Conservation (phyloP, 108 stramenopile genomes). For the Fistulifera solaris region DNA sequence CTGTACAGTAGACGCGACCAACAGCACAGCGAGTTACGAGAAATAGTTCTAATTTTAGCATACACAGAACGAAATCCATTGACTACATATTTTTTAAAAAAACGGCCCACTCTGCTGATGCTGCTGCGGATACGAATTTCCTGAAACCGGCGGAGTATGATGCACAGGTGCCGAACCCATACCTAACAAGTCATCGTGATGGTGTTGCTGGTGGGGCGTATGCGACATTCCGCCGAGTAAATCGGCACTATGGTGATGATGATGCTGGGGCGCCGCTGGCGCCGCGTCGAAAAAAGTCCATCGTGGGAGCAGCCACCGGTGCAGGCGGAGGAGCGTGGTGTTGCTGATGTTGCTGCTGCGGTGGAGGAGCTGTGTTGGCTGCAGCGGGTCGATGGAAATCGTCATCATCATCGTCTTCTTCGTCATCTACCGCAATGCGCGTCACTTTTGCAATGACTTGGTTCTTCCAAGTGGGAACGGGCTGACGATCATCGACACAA, state of each 20-base stretch:
- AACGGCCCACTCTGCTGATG: not conserved
- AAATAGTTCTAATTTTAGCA: too few species aligned
- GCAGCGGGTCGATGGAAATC: constrained; percentile 26
- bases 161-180: constrained; percentile 47
- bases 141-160: constrained; percentile 3
- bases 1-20: too few species aligned
- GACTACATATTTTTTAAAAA: too few species aligned
- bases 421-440: constrained; percentile 54
- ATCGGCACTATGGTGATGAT: not conserved
- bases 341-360: constrained; percentile 2
- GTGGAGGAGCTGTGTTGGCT: constrained; percentile 5
- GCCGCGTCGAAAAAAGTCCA: constrained; percentile 49
- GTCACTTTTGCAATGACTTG: constrained; percentile 74
- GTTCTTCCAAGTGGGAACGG: constrained; percentile 66
- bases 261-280: not conserved
- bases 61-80: too few species aligned
- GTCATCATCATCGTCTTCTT: constrained; percentile 60
- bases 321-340: constrained; percentile 22
- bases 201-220: constrained; percentile 4
- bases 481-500: constrained; percentile 58
- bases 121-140: constrained; percentile 1
- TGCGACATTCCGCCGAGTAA: too few species aligned
- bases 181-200: constrained; percentile 70
- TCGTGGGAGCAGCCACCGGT: constrained; percentile 21
- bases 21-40: too few species aligned